A percentile compares a stretch with the other conserved stretches of the same genome.
Evolutionary conservation across 495 filamentous ascomycete species (phyloP).

Genomic region (Xylaria bambusicola): DNA sequence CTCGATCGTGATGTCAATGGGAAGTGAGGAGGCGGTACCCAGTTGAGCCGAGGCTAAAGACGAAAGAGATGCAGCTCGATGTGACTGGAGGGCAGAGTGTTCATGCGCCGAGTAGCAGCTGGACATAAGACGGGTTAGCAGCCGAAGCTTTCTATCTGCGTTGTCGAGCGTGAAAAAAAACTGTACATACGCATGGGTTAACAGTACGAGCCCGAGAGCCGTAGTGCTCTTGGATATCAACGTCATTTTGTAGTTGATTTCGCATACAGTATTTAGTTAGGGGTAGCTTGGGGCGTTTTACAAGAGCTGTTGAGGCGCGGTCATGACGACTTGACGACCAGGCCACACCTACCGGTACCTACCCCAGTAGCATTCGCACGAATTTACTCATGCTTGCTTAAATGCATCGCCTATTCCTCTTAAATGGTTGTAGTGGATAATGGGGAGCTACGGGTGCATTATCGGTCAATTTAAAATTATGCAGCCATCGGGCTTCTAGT

Average conservation of each 20-base stretch:
- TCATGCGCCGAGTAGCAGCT: conserved; percentile 89
- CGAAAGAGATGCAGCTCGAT: conserved; percentile 51
- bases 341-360: too few species aligned
- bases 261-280: not conserved
- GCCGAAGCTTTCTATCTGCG: not conserved
- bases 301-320: not conserved
- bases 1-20: conserved; percentile 77
- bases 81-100: conserved; percentile 69
- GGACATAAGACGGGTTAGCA: not conserved
- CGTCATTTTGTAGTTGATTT: conserved; percentile 51
- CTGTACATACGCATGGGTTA: conserved; percentile 69
- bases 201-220: conserved; percentile 63
- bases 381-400: too few species aligned
- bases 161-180: not conserved
- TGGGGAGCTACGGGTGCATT: not conserved
- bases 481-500: not conserved
- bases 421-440: not conserved
- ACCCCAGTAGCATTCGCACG: too few species aligned
- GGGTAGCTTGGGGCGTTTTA: not conserved
- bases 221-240: conserved; percentile 66
- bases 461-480: not conserved
- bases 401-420: not conserved
- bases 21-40: conserved; percentile 47
- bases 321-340: not conserved
- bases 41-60: conserved; percentile 42